Evolutionary conservation across 164 flowering plant species (phyloP).

Genomic region (Magnolia kwangsiensis): DNA sequence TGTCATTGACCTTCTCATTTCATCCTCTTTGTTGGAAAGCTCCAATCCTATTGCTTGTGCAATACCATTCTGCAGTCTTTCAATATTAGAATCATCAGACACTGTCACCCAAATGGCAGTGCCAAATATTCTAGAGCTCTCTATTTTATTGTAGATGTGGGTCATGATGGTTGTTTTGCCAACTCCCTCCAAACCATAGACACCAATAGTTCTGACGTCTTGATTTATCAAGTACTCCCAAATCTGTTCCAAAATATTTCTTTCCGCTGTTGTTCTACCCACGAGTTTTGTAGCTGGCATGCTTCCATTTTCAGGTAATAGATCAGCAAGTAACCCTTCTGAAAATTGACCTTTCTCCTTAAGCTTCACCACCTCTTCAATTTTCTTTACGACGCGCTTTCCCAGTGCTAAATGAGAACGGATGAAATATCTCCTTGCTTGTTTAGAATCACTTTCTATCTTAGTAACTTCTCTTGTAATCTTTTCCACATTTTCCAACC

Average conservation of each 20-base stretch:
- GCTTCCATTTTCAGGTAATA: background rate
- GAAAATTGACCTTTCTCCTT: background rate
- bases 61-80: background rate
- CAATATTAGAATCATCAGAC: background rate
- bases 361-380: conserved; percentile 1
- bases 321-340: background rate
- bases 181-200: conserved; percentile 13
- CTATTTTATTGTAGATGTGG: background rate
- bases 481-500: conserved; percentile 11
- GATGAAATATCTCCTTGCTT: background rate
- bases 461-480: background rate
- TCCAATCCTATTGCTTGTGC: background rate
- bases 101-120: background rate
- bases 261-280: background rate
- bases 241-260: background rate
- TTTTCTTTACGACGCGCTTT: background rate
- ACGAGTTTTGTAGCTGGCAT: conserved; percentile 1
- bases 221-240: background rate
- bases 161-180: conserved; percentile 11
- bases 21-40: background rate
- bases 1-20: background rate
- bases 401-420: background rate
- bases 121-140: background rate
- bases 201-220: background rate
- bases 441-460: background rate